Evolutionary conservation across 1,284 basidiomycete species (phyloP).

Genomic region (Ganoderma resinaceum): DNA sequence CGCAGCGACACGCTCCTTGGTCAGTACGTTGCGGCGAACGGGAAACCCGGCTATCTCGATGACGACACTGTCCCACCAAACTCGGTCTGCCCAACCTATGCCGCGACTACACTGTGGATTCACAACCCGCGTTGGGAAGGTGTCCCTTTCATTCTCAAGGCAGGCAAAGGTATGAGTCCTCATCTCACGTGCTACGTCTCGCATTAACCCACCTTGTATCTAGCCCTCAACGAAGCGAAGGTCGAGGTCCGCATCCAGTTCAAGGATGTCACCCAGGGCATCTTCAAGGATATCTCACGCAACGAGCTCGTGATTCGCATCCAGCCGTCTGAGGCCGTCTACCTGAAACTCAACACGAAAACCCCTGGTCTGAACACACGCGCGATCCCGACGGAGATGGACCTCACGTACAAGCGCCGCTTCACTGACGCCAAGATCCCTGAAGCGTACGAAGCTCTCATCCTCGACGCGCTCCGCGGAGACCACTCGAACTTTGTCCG

Average conservation of each 20-base stretch:
- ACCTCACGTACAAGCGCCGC: slow-evolving; percentile 94
- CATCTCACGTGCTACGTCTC: slow-evolving; percentile 5
- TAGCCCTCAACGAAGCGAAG: slow-evolving; percentile 95
- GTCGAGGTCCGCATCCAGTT: slow-evolving; percentile 97
- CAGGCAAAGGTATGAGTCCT: slow-evolving; percentile 82
- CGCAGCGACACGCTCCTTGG: slow-evolving; percentile 85
- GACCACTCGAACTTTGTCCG: slow-evolving; percentile 95
- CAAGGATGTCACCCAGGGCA: slow-evolving; percentile 94
- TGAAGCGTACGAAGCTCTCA: slow-evolving; percentile 93
- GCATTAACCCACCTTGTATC: slow-evolving; percentile 2
- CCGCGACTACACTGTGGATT: slow-evolving; percentile 88
- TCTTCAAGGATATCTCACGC: slow-evolving; percentile 93
- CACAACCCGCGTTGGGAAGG: slow-evolving; percentile 97
- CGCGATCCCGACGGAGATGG: slow-evolving; percentile 94
- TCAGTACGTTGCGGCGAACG: slow-evolving; percentile 88
- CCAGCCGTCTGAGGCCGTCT: slow-evolving; percentile 93
- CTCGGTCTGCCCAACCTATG: slow-evolving; percentile 93
- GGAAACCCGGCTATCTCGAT: slow-evolving; percentile 97
- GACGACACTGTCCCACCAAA: slow-evolving; percentile 93
- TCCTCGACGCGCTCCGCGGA: slow-evolving; percentile 88
- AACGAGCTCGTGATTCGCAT: slow-evolving; percentile 97
- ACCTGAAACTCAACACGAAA: slow-evolving; percentile 95
- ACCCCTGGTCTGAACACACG: slow-evolving; percentile 89
- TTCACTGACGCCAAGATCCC: slow-evolving; percentile 91
- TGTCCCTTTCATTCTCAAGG: slow-evolving; percentile 96